Conservation (phyloP, 441 rosid genomes). For the Gossypium aridum region DNA sequence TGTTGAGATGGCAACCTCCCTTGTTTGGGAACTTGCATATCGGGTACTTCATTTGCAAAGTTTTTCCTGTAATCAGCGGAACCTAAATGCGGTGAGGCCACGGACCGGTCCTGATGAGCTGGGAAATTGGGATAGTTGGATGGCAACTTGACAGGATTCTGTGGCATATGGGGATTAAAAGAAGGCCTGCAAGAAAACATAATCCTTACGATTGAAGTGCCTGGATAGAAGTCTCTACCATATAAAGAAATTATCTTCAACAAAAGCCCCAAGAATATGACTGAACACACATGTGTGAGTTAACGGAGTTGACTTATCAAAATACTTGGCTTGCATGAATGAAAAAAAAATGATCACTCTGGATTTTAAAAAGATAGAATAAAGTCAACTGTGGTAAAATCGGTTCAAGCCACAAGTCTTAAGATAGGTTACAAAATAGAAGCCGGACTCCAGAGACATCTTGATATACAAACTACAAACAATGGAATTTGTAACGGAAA, state of each 20-base stretch:
- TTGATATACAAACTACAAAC: neutral
- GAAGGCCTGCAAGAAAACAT: slow-evolving; percentile 34
- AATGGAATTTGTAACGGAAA: neutral
- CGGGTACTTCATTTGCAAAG: slow-evolving; percentile 23
- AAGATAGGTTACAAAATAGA: neutral
- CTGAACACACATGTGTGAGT: neutral
- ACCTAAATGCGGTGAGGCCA: slow-evolving; percentile 24
- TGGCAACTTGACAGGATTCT: slow-evolving; percentile 29
- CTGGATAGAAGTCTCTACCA: neutral
- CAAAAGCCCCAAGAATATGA: neutral
- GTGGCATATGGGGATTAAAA: slow-evolving; percentile 27
- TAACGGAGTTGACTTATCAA: too few species aligned
- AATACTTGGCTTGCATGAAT: too few species aligned
- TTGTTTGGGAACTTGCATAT: slow-evolving; percentile 38
- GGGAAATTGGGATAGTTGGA: slow-evolving; percentile 23
- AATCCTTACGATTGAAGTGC: neutral
- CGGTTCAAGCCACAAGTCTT: too few species aligned
- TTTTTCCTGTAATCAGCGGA: slow-evolving; percentile 24
- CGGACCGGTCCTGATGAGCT: slow-evolving; percentile 29
- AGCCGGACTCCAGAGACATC: neutral
- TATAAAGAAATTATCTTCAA: neutral
- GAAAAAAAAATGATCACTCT: too few species aligned
- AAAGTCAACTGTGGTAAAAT: too few species aligned
- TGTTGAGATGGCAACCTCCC: slow-evolving; percentile 33
- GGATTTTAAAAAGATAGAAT: too few species aligned